phyloP scores from a whole-genome alignment of 2,329 filamentous ascomycete genomes.

The Trichoderma semiorbis region DNA sequence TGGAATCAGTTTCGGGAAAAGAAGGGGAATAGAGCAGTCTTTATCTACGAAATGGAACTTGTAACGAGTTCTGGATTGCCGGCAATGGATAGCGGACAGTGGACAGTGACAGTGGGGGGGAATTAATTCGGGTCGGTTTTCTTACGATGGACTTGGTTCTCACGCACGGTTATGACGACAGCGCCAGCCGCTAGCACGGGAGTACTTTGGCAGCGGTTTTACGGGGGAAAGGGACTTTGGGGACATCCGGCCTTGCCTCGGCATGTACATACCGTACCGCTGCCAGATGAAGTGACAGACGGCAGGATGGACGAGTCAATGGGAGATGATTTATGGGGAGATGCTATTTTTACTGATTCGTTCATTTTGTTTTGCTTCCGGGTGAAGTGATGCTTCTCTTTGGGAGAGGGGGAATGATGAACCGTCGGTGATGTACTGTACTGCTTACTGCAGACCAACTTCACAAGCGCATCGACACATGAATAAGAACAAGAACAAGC shows the following conservation, averaged over 20 bases:
- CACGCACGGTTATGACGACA: background rate
- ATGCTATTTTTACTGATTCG: background rate
- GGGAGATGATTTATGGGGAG: background rate
- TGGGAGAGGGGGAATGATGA: background rate
- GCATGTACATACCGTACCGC: background rate
- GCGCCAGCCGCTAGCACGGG: background rate
- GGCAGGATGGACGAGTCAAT: background rate
- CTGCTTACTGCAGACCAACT: too few relatives aligned
- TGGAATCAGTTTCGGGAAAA: background rate
- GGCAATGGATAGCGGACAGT: background rate
- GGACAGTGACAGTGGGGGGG: background rate
- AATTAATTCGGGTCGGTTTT: background rate
- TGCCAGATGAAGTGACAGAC: background rate
- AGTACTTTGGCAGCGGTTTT: background rate
- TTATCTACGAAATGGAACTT: background rate
- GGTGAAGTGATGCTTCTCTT: background rate
- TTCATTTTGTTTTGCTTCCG: background rate
- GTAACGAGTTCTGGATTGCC: background rate
- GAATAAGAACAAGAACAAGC: background rate
- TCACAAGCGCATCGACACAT: background rate
- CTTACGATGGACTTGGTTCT: background rate
- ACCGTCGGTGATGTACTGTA: background rate
- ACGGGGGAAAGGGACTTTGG: conserved; percentile 9
- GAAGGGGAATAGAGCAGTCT: background rate
- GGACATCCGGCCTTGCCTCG: conserved; percentile 3